Evolutionary conservation across 345 rosid genomes (phyloP), one percentile per base, ranked within the genome.

Genomic region (Eucalyptus pumila): DNA sequence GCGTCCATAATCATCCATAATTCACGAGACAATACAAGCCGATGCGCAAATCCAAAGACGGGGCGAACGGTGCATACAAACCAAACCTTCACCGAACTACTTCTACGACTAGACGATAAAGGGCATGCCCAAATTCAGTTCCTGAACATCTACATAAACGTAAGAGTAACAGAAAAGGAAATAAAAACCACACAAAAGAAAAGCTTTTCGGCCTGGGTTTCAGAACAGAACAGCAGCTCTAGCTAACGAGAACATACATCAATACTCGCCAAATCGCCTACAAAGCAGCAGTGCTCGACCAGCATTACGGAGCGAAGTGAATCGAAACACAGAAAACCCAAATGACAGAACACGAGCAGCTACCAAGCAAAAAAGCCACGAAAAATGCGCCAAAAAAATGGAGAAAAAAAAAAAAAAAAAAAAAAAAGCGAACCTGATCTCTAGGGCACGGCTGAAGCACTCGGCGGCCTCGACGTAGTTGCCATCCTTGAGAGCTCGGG

Each of bases 361-460:
- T 44, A 85, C 0, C 42, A 26, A 60, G 76, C 32, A 85, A 14
- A 32, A 58, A 1, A 58, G 65, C 40, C 60, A 86, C 50, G 14
- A 27, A 54, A 60, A 60, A 83, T 40, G 26, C n/a, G 40, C 60
- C 9, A 13, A 81, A 30, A 14, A 48, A 48, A 34, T 44, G 26
- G 58, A 1, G 24, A 0, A 3, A 16, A 56, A 26, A 12, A 32
- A 5, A 24, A 7, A 17, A 42, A 44, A 42, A 42, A 44, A 51
- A 17, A 27, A 86, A 88, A 86, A 76, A 67, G 45, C 37, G 80
- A 89, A 97, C 99, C 97, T 95, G 94, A 97, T 97, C 89, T 98
- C 99, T 15, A 98, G 96, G 83, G 97, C 95, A 48, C 99, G 99
- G 93, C 99, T 96, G 69, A 95, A 96, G 94, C 97, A 98, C 56